A percentile compares a stretch with the other conserved stretches of the same genome.
These are phyloP conservation scores for Tolypocladium capitatum DNA, from an alignment of 2,329 filamentous ascomycete species.

Conservation along the genomic window DNA sequence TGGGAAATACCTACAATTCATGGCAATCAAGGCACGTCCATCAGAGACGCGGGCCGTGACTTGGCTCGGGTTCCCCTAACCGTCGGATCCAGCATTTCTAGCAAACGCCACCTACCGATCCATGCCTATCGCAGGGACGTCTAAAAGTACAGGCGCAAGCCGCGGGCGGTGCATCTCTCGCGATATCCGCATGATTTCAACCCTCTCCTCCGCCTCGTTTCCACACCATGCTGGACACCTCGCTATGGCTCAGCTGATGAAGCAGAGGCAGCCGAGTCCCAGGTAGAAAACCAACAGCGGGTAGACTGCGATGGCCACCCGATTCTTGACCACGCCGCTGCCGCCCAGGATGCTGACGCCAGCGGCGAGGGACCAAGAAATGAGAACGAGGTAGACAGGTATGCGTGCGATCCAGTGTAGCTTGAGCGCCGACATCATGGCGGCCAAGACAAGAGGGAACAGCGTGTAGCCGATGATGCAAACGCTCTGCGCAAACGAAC, in stretches of 20 bases:
- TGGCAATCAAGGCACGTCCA: no score
- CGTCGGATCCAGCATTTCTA: not conserved
- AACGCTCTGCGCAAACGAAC: slow-evolving; percentile 93
- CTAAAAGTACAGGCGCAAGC: not conserved
- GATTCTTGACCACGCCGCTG: slow-evolving; percentile 88
- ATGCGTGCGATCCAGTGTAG: slow-evolving; percentile 72
- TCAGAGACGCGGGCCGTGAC: no score
- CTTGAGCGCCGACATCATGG: slow-evolving; percentile 71
- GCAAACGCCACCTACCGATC: not conserved
- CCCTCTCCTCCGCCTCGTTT: not conserved
- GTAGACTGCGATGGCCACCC: slow-evolving; percentile 87
- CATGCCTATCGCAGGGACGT: not conserved
- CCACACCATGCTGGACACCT: not conserved
- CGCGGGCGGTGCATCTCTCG: not conserved
- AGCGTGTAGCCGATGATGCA: slow-evolving; percentile 98
- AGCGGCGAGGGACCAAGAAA: slow-evolving; percentile 87
- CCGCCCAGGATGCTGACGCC: slow-evolving; percentile 93
- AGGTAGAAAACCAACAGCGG: slow-evolving; percentile 93
- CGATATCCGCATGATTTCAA: no score
- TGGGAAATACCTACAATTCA: no score
- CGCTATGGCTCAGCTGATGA: slow-evolving; percentile 61
- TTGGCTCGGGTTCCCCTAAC: no score
- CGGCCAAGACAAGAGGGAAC: slow-evolving; percentile 89
- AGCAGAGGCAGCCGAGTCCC: slow-evolving; percentile 85
- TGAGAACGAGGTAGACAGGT: slow-evolving; percentile 78